Evolutionary conservation across 345 rosid species (phyloP).

Genomic region (Acer saccharum): DNA sequence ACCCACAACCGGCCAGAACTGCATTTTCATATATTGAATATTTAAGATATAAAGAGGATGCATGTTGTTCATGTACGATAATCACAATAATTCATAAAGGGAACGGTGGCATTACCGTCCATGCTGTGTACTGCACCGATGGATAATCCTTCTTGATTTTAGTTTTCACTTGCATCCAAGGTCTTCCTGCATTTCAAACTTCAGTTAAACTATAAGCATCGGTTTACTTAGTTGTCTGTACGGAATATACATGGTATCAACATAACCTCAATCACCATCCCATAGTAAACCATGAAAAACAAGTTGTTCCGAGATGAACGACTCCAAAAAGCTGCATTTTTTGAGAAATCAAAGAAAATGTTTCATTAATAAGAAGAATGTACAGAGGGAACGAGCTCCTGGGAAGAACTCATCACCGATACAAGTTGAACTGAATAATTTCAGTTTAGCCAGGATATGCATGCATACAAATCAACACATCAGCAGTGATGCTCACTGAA

Average conservation of each 20-base stretch:
- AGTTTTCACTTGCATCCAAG: conserved; percentile 73
- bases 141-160: conserved; percentile 83
- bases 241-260: not conserved
- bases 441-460: not conserved
- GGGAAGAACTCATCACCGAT: not conserved
- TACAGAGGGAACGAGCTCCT: not conserved
- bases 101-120: conserved; percentile 62
- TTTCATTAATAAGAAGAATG: not conserved
- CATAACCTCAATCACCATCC: conserved; percentile 71
- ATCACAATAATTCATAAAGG: not conserved
- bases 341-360: conserved; percentile 9
- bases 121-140: conserved; percentile 63
- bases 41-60: not conserved
- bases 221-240: not conserved
- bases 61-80: conserved; percentile 8
- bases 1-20: conserved; percentile 92
- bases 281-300: conserved; percentile 83
- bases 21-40: conserved; percentile 27
- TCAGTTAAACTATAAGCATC: conserved; percentile 13
- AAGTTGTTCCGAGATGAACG: conserved; percentile 81
- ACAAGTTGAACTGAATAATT: not conserved
- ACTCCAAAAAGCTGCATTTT: conserved; percentile 70
- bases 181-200: conserved; percentile 65
- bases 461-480: not conserved
- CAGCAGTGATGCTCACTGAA: not conserved